Evolutionary conservation across 2,329 filamentous ascomycete genomes (phyloP).

Genomic region (Fusarium continuum): DNA sequence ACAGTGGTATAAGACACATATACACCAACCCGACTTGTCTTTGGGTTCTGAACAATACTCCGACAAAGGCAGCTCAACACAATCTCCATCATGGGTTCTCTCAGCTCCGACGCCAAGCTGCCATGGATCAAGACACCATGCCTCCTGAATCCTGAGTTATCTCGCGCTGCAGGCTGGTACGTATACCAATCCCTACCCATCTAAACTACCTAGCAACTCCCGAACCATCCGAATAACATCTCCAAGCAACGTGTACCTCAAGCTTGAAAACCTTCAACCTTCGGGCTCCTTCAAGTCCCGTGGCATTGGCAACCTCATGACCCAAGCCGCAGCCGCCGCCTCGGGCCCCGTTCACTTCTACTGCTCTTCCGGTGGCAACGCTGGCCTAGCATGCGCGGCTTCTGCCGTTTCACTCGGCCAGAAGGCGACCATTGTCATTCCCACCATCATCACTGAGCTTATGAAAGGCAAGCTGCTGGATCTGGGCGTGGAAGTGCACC

Average conservation of each 20-base stretch:
- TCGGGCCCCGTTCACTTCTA: slow-evolving; percentile 72
- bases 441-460: slow-evolving; percentile 68
- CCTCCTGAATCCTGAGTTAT: slow-evolving; percentile 72
- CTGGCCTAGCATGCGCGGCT: slow-evolving; percentile 81
- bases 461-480: slow-evolving; percentile 77
- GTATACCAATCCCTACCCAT: slow-evolving; percentile 34
- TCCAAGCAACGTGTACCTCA: slow-evolving; percentile 78
- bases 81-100: slow-evolving; percentile 52
- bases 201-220: not conserved
- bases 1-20: not conserved
- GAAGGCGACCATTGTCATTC: slow-evolving; percentile 80
- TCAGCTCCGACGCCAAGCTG: slow-evolving; percentile 50
- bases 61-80: no score
- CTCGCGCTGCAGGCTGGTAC: slow-evolving; percentile 76
- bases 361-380: slow-evolving; percentile 83
- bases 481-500: slow-evolving; percentile 75
- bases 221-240: slow-evolving; percentile 19
- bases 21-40: not conserved
- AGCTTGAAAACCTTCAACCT: slow-evolving; percentile 86
- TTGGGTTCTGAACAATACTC: not conserved
- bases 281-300: slow-evolving; percentile 87
- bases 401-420: slow-evolving; percentile 71
- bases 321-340: slow-evolving; percentile 48
- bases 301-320: slow-evolving; percentile 77
- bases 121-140: slow-evolving; percentile 80